Evolutionary conservation across 495 filamentous ascomycete species (phyloP), one percentile per base, ranked within the genome.

Genomic region (Endocarpon pusillum): DNA sequence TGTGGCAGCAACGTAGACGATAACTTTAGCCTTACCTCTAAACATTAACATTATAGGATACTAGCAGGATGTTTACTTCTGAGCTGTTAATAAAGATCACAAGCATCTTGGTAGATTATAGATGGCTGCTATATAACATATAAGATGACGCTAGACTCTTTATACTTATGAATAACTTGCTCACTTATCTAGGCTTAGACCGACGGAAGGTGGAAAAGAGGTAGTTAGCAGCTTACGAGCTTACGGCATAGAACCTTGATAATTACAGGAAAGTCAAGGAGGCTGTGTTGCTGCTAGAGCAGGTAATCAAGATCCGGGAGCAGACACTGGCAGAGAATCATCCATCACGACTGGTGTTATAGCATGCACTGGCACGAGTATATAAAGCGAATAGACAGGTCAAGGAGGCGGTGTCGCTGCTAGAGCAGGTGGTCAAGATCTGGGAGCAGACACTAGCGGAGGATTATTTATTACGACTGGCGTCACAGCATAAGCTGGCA

Each of bases 401-500:
- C 34, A 12, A n/a, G 59, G 0, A n/a, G 19, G 18, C 23, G 12
- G 12, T 25, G 12, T 8, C 8, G 12, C 23, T 25, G 8, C 23
- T 25, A 27, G 4, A 14, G 5, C 23, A 38, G 24, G 40, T 38
- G 17, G 23, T 34, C 22, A n/a, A 34, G 21, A 19, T 30, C 23
- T 25, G 8, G 12, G 3, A 40, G 3, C 27, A 38, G 1, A 55
- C 49, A 27, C 53, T 52, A 6, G 19, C 22, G 1, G 3, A 33
- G 19, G 36, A 53, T n/a, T 36, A 37, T 11, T 14, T 9, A 10
- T 40, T 51, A 38, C 48, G 41, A 16, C 30, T 8, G 26, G 22
- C 42, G 11, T 55, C 50, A 52, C 40, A 43, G 21, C 35, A 37
- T 34, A 46, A 49, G 14, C 8, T 61, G n/a, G 54, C 55, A 24